A percentile compares a stretch with the other conserved stretches of the same genome.
Conservation (phyloP, 2,329 filamentous ascomycete genomes). For the Penicillium sp. region DNA sequence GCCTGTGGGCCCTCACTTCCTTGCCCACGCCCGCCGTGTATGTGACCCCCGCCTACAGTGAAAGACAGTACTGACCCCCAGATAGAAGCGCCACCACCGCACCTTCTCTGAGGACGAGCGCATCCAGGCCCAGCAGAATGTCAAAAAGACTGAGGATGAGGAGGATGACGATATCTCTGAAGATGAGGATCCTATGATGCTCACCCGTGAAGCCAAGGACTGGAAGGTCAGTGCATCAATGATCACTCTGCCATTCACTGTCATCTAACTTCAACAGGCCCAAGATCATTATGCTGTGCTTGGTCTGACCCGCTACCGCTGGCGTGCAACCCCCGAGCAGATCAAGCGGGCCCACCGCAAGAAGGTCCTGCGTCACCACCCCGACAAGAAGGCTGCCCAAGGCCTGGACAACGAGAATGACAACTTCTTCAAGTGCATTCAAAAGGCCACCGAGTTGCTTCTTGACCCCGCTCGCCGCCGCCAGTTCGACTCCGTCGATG, state of each 20-base stretch:
- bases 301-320: slow-evolving; percentile 86
- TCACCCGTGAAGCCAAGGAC: slow-evolving; percentile 92
- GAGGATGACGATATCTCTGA: slow-evolving; percentile 90
- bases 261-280: slow-evolving; percentile 46
- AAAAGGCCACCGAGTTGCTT: slow-evolving; percentile 92
- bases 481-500: slow-evolving; percentile 95
- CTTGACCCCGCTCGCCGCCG: slow-evolving; percentile 86
- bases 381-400: slow-evolving; percentile 94
- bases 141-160: slow-evolving; percentile 90
- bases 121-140: slow-evolving; percentile 88
- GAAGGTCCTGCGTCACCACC: slow-evolving; percentile 98
- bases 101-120: slow-evolving; percentile 98
- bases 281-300: slow-evolving; percentile 99
- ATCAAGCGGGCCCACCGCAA: slow-evolving; percentile 99
- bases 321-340: slow-evolving; percentile 89
- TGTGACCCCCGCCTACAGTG: slow-evolving; percentile 1
- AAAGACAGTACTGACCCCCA: slow-evolving; percentile 16
- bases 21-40: slow-evolving; percentile 91
- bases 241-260: not conserved
- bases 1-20: slow-evolving; percentile 94
- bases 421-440: slow-evolving; percentile 99
- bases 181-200: slow-evolving; percentile 84
- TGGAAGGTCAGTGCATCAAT: slow-evolving; percentile 71
- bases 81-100: slow-evolving; percentile 75
- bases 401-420: slow-evolving; percentile 80